Evolutionary conservation across 2,329 filamentous ascomycete genomes (phyloP).

Genomic region (Epichloe amarillans): DNA sequence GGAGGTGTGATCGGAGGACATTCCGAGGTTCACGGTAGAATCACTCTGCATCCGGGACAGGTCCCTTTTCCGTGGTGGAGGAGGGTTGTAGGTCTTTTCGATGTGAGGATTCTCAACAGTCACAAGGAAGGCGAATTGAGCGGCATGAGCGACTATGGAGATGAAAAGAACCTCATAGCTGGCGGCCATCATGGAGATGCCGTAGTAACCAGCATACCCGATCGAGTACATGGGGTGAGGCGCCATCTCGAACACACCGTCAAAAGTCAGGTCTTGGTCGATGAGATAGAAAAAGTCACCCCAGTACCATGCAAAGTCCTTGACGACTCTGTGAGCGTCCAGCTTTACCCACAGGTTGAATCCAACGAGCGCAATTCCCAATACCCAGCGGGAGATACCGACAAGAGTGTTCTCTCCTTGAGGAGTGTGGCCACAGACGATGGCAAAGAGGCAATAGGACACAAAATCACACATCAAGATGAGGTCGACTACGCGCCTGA

Average conservation of each 20-base stretch:
- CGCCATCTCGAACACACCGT: constrained; percentile 97
- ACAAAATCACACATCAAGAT: constrained; percentile 98
- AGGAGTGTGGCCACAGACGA: constrained; percentile 71
- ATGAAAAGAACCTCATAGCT: constrained; percentile 97
- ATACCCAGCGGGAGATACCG: constrained; percentile 61
- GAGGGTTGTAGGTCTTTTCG: constrained; percentile 92
- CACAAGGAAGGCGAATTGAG: constrained; percentile 85
- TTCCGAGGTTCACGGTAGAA: constrained; percentile 14
- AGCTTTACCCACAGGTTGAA: constrained; percentile 99
- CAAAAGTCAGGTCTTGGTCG: constrained; percentile 94
- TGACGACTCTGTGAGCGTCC: constrained; percentile 93
- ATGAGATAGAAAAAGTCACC: constrained; percentile 98
- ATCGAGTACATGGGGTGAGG: constrained; percentile 99
- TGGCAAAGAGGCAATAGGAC: constrained; percentile 90
- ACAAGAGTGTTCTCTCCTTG: constrained; percentile 56
- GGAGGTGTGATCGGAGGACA: constrained; percentile 10
- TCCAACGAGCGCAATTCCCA: constrained; percentile 64
- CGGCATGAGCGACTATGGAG: constrained; percentile 85
- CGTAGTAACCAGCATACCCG: constrained; percentile 95
- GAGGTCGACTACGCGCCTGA: constrained; percentile 86
- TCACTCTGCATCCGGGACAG: constrained; percentile 21
- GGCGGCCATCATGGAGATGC: constrained; percentile 93
- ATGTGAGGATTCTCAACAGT: constrained; percentile 95
- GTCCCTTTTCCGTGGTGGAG: constrained; percentile 53
- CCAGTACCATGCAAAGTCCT: constrained; percentile 99